Conservation (phyloP, 352 stramenopile species). For the Halophytophthora polymorphica region DNA sequence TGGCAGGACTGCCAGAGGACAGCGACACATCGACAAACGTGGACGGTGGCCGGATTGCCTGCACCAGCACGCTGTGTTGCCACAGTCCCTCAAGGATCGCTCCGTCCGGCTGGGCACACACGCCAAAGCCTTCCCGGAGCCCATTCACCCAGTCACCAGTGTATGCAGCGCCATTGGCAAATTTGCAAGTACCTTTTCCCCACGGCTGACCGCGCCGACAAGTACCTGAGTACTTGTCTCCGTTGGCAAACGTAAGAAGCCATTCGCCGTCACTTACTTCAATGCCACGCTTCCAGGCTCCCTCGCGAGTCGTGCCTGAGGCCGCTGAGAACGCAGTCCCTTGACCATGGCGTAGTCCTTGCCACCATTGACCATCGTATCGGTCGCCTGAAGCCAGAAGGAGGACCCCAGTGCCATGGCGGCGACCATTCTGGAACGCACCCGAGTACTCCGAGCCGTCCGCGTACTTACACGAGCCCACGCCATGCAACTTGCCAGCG, state of each 20-base stretch:
- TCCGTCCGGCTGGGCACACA: conserved; percentile 58
- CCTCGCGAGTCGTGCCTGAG: conserved; percentile 66
- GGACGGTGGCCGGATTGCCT: conserved; percentile 33
- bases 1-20: conserved; percentile 8
- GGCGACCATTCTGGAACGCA: conserved; percentile 60
- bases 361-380: conserved; percentile 79
- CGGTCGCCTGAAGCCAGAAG: conserved; percentile 35
- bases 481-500: conserved; percentile 60
- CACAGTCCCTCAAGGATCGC: conserved; percentile 70
- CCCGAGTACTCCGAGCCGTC: conserved; percentile 91
- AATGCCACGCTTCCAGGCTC: conserved; percentile 55
- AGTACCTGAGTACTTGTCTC: conserved; percentile 73
- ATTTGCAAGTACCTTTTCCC: conserved; percentile 87
- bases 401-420: conserved; percentile 70
- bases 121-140: conserved; percentile 70
- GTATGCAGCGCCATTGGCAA: conserved; percentile 89
- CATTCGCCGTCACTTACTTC: conserved; percentile 59
- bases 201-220: conserved; percentile 58
- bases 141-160: conserved; percentile 81
- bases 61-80: conserved; percentile 68
- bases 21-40: conserved; percentile 67
- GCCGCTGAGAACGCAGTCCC: conserved; percentile 45
- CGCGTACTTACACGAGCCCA: conserved; percentile 77
- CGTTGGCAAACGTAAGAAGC: conserved; percentile 67
- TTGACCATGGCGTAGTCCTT: conserved; percentile 66